A percentile compares a stretch with the other conserved stretches of the same genome.
phyloP scores from a whole-genome alignment of 768 basidiomycete species.

The Suillus clintonianus region DNA sequence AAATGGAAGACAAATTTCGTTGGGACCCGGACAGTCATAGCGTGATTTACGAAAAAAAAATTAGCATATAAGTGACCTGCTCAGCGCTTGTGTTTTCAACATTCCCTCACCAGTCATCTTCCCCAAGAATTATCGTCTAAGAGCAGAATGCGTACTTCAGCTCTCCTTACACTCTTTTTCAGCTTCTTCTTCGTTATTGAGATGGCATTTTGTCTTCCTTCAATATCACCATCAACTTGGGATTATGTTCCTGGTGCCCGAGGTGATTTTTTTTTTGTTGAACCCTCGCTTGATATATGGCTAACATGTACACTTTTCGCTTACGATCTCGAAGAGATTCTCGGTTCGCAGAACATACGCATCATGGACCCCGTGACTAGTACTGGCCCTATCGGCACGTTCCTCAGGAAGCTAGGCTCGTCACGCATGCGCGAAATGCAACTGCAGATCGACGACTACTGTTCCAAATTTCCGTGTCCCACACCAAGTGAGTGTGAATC shows the following conservation, averaged over 20 bases:
- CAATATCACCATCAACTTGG: background rate
- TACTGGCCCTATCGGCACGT: background rate
- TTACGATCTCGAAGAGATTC: background rate
- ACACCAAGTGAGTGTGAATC: background rate
- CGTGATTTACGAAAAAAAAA: background rate
- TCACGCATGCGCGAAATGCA: background rate
- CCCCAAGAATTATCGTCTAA: background rate
- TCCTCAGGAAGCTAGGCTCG: background rate
- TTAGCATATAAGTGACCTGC: background rate
- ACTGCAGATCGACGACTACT: background rate
- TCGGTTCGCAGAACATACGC: background rate
- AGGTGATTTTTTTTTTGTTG: background rate
- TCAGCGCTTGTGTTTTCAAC: background rate
- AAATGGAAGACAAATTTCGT: background rate
- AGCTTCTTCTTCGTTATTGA: background rate
- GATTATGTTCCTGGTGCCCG: background rate
- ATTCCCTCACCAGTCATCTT: background rate
- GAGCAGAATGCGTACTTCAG: conserved; percentile 2
- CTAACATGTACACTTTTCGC: background rate
- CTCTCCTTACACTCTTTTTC: conserved; percentile 3
- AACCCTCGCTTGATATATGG: background rate
- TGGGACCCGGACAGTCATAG: background rate
- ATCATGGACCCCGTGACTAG: background rate
- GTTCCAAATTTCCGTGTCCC: background rate
- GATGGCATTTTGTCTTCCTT: background rate